These are phyloP conservation scores for Pseudozyma thailandica DNA, from an alignment of 1,284 basidiomycete species.

Conservation along the genomic window DNA sequence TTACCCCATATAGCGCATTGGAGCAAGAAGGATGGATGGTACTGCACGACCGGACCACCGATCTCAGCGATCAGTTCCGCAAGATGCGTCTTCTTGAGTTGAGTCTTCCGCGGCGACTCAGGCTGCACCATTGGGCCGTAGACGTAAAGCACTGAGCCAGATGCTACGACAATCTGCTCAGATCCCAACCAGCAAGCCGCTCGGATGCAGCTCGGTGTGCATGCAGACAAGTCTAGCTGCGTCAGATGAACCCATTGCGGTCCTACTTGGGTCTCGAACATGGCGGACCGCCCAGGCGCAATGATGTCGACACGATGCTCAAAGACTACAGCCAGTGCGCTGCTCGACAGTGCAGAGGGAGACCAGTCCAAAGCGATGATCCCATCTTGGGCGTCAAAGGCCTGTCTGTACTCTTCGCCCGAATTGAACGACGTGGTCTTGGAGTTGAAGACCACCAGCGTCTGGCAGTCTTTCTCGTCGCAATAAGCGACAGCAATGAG, in stretches of 20 bases:
- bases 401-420: constrained; percentile 70
- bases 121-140: constrained; percentile 31
- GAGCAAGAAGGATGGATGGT: constrained; percentile 45
- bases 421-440: constrained; percentile 91
- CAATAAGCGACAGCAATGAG: constrained; percentile 19
- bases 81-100: constrained; percentile 9
- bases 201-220: constrained; percentile 32
- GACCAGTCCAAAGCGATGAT: constrained; percentile 43
- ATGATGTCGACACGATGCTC: constrained; percentile 35
- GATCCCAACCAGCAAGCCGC: constrained; percentile 32
- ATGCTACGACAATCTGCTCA: constrained; percentile 37
- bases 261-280: neutral
- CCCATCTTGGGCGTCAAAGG: constrained; percentile 6
- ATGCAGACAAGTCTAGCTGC: constrained; percentile 22
- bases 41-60: constrained; percentile 43
- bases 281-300: constrained; percentile 14
- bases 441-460: constrained; percentile 84
- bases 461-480: constrained; percentile 9
- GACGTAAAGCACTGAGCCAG: constrained; percentile 31
- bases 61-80: constrained; percentile 37
- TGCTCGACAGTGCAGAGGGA: constrained; percentile 19
- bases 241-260: constrained; percentile 22
- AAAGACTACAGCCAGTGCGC: constrained; percentile 29
- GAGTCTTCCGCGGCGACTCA: neutral
- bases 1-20: constrained; percentile 48